These are phyloP conservation scores for Nothophaeocryptopus gaeumannii DNA, from an alignment of 2,329 filamentous ascomycete species.

Conservation along the genomic window DNA sequence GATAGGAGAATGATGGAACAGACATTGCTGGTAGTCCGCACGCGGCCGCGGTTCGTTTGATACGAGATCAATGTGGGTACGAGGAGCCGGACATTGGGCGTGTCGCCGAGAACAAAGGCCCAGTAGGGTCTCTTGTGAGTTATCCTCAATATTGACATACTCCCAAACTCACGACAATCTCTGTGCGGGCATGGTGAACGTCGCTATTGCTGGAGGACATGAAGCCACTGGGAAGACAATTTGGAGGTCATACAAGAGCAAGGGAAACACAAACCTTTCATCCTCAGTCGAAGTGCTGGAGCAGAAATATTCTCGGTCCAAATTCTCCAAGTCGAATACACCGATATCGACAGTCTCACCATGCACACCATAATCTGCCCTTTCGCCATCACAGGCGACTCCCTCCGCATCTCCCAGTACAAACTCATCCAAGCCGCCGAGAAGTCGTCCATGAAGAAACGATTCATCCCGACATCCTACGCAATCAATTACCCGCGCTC, in stretches of 20 bases:
- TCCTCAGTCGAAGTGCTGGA: constrained; percentile 16
- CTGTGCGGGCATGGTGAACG: constrained; percentile 23
- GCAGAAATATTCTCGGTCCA: too few relatives aligned
- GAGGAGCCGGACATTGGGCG: too few relatives aligned
- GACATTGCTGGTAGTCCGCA: too few relatives aligned
- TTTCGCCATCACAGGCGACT: constrained; percentile 9
- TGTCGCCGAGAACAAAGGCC: too few relatives aligned
- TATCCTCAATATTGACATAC: too few relatives aligned
- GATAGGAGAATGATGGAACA: too few relatives aligned
- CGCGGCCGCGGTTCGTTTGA: too few relatives aligned
- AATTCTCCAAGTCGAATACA: too few relatives aligned
- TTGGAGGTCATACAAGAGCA: constrained; percentile 16
- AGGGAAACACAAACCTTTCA: constrained; percentile 14
- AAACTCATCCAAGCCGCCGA: constrained; percentile 19
- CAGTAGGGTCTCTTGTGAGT: too few relatives aligned
- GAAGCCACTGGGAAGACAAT: constrained; percentile 21
- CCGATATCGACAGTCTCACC: too few relatives aligned
- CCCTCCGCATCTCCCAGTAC: constrained; percentile 9
- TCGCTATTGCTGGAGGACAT: constrained; percentile 24
- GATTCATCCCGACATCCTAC: constrained; percentile 19
- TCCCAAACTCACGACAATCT: too few relatives aligned
- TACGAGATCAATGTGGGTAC: too few relatives aligned
- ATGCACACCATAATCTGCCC: constrained; percentile 21
- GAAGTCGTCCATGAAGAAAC: constrained; percentile 4
- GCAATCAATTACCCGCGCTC: background rate